Evolutionary conservation across 2,329 filamentous ascomycete species (phyloP), one percentile per base, ranked within the genome.

Genomic region (Pseudodiploospora longispora): DNA sequence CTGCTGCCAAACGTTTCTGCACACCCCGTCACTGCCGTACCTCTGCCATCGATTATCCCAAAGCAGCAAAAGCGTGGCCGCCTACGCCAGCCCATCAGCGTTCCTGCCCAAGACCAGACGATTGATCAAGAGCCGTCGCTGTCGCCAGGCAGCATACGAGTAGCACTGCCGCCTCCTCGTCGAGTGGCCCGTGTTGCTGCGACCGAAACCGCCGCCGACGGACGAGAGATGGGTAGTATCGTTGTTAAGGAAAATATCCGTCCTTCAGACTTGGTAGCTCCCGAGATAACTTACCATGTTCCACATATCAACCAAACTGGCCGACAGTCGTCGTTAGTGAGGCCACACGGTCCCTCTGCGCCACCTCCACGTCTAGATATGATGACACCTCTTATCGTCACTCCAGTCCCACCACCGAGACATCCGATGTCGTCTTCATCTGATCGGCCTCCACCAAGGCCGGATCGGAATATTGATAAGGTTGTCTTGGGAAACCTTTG

Each of bases 401-500:
- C 63, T 27, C 59, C 62, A 10, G 57, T 65, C 6, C 59, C 52
- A 35, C 58, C 60, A 1, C 66, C 65, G 4, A 67, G 65, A 31
- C 65, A 61, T 8, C 55, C 59, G 6, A 49, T 50, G 9, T 42
- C 55, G 7, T 44, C 57, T 2, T 54, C 53, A 7, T 51, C 53
- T 10, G 54, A 61, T 32, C 64, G 62, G 29, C 56, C 63, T 1
- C 64, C 67, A 5, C 66, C 63, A 1, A 63, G 65, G 32, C 59
- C 72, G 7, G 82, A 85, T 54, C 85, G 85, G 46, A 95, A 94
- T 61, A 84, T 96, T 52, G 80, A 88, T 59, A 86, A 87, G 60
- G 87, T 96, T 41, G 83, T 95, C 43, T 73, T 96, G 49, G 91
- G 90, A 4, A 80, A 89, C 55, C 73, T 93, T 30, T 80, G 82